phyloP scores from a whole-genome alignment of 345 rosid species.

The Rhodomyrtus tomentosa region DNA sequence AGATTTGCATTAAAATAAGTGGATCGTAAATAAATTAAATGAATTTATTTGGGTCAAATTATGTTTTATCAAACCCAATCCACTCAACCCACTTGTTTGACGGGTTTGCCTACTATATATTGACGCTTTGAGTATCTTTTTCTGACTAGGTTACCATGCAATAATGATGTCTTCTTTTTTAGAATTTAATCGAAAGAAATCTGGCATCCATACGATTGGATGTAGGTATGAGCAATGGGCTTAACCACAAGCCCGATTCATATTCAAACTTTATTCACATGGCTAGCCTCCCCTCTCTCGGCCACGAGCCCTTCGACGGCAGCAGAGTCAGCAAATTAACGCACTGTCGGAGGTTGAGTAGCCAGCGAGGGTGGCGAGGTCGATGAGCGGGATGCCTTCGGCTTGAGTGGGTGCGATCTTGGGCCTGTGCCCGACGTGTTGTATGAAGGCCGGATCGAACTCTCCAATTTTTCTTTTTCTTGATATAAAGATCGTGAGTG shows the following conservation, averaged over 20 bases:
- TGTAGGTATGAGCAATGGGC: not conserved
- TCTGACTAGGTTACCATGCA: not conserved
- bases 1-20: not conserved
- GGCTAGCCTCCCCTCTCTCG: too few species aligned
- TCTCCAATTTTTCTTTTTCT: constrained; percentile 1
- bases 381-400: constrained; percentile 21
- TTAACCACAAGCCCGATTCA: not conserved
- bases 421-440: constrained; percentile 22
- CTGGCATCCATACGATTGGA: rapidly evolving
- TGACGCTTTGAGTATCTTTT: not conserved
- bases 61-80: rapidly evolving
- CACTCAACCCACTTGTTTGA: rapidly evolving
- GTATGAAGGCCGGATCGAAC: constrained; percentile 13
- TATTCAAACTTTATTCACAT: not conserved
- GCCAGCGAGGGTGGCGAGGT: constrained; percentile 6
- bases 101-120: rapidly evolving
- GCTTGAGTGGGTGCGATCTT: not conserved
- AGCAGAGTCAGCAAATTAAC: too few species aligned
- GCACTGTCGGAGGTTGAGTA: not conserved
- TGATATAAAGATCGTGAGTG: not conserved
- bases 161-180: not conserved
- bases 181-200: not conserved
- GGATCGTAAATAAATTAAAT: rapidly evolving
- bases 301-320: too few species aligned
- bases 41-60: rapidly evolving